Percentiles rank a stretch among this genome's conserved stretches.
Evolutionary conservation across 352 stramenopile species (phyloP).

Genomic region (Pythium brachiatum): DNA sequence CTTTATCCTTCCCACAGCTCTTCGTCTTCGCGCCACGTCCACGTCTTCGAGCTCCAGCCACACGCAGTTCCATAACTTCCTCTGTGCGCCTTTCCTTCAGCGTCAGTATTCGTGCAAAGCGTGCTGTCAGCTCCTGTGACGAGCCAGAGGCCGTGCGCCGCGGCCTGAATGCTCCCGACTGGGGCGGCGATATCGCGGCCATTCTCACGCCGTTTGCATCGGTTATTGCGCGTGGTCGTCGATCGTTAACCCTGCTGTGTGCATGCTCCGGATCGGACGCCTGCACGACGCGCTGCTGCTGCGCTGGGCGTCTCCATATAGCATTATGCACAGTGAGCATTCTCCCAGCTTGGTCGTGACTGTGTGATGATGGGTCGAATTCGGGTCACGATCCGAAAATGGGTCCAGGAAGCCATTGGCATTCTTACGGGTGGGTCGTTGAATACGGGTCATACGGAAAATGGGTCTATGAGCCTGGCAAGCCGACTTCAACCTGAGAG

Average conservation of each 20-base stretch:
- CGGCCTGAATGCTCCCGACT: no score
- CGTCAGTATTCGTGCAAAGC: slow-evolving; percentile 42
- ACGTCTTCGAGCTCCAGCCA: not conserved
- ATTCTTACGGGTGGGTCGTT: no score
- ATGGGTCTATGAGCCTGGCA: no score
- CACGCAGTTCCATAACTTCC: not conserved
- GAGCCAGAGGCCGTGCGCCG: not conserved
- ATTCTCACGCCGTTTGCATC: not conserved
- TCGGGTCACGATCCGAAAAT: no score
- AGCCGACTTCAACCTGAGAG: no score
- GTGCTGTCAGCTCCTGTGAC: slow-evolving; percentile 25
- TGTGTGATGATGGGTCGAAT: no score
- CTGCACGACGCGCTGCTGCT: not conserved
- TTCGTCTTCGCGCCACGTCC: slow-evolving; percentile 12
- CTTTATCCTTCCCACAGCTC: slow-evolving; percentile 33
- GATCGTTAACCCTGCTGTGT: not conserved
- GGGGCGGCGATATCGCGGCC: not conserved
- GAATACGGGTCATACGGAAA: no score
- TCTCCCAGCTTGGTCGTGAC: no score
- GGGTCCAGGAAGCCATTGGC: no score
- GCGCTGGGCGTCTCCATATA: not conserved
- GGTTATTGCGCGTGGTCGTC: not conserved
- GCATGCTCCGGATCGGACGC: not conserved
- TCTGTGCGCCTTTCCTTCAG: slow-evolving; percentile 10
- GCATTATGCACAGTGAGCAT: no score